Base-by-base conservation (phyloP, 2,329 filamentous ascomycete species). In the Achaetomium macrosporum region DNA sequence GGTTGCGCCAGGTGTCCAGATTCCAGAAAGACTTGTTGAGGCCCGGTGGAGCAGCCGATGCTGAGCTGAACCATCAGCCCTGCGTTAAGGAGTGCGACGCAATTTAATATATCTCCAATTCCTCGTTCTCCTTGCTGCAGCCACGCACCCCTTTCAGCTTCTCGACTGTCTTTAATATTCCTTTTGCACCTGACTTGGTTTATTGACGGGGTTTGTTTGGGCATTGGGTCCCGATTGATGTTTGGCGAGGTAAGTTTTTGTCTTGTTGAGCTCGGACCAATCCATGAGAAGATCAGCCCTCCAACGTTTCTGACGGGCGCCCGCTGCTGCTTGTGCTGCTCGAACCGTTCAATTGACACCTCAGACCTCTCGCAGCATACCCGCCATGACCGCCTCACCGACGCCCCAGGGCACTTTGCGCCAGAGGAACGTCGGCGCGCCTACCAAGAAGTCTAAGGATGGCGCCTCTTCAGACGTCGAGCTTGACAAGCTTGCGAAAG, bases 381-480 rank as follows among this genome's bases (percentile, higher is more conserved):
- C 62, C 66, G 69, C 57, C 67, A 78, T 78, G 76, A 72, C 71
- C 62, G 71, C 71, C 64, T 17, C 55, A 10, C 65, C 74, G 59
- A 73, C 75, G 67, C 74, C 78, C 62, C 78, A 81, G 71, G 77
- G 76, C 68, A 75, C 73, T 68, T 68, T 83, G 73, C 80, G 80
- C 69, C 80, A 83, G 68, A 74, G 80, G 62, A 81, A 78, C 63
- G 73, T 75, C 56, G 67, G 33, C 41, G 17, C 73, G 55, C 67
- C 64, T 35, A 63, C 66, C 37, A 78, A 77, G 60, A 79, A 80
- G 64, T 31, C 56, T 17, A 79, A 78, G 66, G 71, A 70, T 62
- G 73, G 62, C 51, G 68, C 60, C 44, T 57, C 59, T 56, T 59
- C 70, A 35, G 76, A 79, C 51, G 64, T 66, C 44, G 78, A 81